Percentiles rank a stretch among this genome's conserved stretches.
These are phyloP conservation scores for Phoma sp. DNA, from an alignment of 2,329 filamentous ascomycete species.

Conservation along the genomic window DNA sequence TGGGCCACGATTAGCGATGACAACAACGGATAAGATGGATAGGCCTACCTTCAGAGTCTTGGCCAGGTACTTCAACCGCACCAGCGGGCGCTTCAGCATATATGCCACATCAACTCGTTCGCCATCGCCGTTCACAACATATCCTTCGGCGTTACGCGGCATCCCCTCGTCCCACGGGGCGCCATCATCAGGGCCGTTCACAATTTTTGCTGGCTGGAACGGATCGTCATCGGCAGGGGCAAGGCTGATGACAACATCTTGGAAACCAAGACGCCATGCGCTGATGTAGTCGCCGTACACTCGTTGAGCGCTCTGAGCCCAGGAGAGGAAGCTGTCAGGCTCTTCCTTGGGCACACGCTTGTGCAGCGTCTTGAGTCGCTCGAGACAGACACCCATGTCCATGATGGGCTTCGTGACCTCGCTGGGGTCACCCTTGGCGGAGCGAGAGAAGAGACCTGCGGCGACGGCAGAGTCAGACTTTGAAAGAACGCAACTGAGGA, in stretches of 20 bases:
- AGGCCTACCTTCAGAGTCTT: conserved; percentile 76
- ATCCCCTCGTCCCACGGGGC: conserved; percentile 63
- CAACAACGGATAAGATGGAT: background rate
- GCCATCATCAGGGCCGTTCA: conserved; percentile 55
- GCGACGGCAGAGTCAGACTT: conserved; percentile 70
- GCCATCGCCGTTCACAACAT: conserved; percentile 74
- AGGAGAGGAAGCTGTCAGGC: conserved; percentile 74
- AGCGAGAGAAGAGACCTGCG: conserved; percentile 71
- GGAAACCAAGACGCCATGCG: conserved; percentile 91
- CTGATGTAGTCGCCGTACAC: conserved; percentile 86
- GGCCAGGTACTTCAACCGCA: conserved; percentile 85
- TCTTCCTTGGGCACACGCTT: conserved; percentile 79
- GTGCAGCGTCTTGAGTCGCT: conserved; percentile 82
- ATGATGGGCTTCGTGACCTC: conserved; percentile 85
- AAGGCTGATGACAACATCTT: conserved; percentile 92
- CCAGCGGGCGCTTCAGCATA: conserved; percentile 85
- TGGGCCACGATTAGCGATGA: conserved; percentile 45
- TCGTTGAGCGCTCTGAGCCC: conserved; percentile 79
- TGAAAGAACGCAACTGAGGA: conserved; percentile 83
- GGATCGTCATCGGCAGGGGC: conserved; percentile 73
- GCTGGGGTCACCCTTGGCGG: conserved; percentile 62
- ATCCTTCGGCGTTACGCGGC: conserved; percentile 65
- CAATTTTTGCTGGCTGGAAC: conserved; percentile 56
- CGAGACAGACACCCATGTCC: conserved; percentile 89
- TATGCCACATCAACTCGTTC: conserved; percentile 95